Base-by-base conservation (phyloP, 2,329 filamentous ascomycete genomes). In the Waltergamsia citrina region DNA sequence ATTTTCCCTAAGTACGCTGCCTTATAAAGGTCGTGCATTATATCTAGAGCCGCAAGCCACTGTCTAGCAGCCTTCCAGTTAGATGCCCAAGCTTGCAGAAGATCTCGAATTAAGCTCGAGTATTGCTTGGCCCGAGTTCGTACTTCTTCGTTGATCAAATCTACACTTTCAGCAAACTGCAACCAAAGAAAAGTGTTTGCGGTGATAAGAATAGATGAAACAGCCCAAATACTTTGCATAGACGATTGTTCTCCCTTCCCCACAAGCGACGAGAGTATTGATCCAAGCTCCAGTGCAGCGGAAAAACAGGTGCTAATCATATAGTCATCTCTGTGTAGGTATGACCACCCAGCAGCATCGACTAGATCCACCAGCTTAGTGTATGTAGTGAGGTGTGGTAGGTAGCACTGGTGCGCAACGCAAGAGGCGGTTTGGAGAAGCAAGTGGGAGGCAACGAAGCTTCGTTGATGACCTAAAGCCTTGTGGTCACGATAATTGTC, bases 381-480 rank as follows among this genome's bases (percentile, higher is more conserved):
- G 22, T 39, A 48, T 3, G 36, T 22, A 1, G 39, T 37, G 12
- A 43, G 23, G 3, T 49, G 46, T 9, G 46, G 46, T 6, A 49
- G 32, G 24, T 49, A 49, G 26, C 40, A 41, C 32, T 49, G 46
- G 20, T 48, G 45, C 3, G 45, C 42, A 3, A 46, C 38, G 27
- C 45, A 49, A 7, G 31, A 26, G 15, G 45, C 41, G 16, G 44
- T 43, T 16, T 34, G 32, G 2, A 48, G 32, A 8, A 49, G 36
- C 12, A 49, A 42, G 6, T 49, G 45, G 36, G 47, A 47, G 9
- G 44, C 42, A 7, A 46, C 38, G 30, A 46, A 49, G 2, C 23
- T 8, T 16, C 32, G 39, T 7, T 26, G 41, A 4, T 43, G 39
- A 12, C 46, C 44, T 2, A 49, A 33, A 4, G n/a, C 33, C 14